Base-by-base conservation (phyloP, 371 early-diverging fungal species). In the Entomophthora muscae region DNA sequence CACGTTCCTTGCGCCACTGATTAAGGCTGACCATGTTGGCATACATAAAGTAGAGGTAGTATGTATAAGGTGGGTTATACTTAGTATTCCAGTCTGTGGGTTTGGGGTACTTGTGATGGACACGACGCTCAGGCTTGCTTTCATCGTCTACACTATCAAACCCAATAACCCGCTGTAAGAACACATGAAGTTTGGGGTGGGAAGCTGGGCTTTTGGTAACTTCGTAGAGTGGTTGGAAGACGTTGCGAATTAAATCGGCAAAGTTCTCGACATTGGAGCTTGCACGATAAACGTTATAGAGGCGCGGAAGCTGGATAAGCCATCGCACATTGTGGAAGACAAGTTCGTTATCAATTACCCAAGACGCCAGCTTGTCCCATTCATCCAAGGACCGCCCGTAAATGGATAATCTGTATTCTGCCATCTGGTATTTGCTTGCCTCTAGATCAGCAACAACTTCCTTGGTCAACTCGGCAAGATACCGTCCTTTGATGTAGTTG, bases 101-200 rank as follows among this genome's bases (percentile, higher is more conserved):
- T 42, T 72, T 71, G n/a, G 95, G 96, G 68, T 82, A 93, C 68
- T 95, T 90, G 61, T 77, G 82, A 69, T 86, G 86, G 42, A 82
- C 77, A 3, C 89, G 79, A 12, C 86, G 76, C 70, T 96, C 98
- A 2, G 85, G 76, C 73, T 93, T 93, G 64, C 89, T 88, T 72
- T 98, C 99, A 70, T 98, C 99, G 72, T 98, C 99, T 0, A 98
- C 99, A 52, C 86, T 83, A 69, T 98, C 99, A 69, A 98, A 93
- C 0, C 97, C 98, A 59, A 93, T 80, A 0, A 98, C 95, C 32
- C 96, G 81, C 73, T 94, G 90, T 64, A 98, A 71, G 66, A 98
- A 95, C 21, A 93, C 76, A 67, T 94, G 90, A 26, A 98, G 77
- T 66, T 94, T 85, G 21, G 94, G 94, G 69, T 97, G 90, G 1